phyloP scores from a whole-genome alignment of 2,329 filamentous ascomycete species.

The Dactylellina drechsleri region DNA sequence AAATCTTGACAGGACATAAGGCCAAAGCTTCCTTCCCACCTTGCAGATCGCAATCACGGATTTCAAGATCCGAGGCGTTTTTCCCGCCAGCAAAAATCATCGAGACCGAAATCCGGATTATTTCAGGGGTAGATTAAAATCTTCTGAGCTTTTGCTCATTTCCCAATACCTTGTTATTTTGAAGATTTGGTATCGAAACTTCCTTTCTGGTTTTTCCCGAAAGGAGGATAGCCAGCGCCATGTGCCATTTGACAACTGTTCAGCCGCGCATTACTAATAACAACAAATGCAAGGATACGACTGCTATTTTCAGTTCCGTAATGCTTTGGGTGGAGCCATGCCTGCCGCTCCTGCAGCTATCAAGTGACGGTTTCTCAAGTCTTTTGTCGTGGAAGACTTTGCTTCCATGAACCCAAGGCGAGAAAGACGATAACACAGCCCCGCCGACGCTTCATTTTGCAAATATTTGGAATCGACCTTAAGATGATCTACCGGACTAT shows the following conservation, averaged over 20 bases:
- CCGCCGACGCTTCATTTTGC: conserved; percentile 13
- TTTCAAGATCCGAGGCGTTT: conserved; percentile 39
- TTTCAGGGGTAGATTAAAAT: conserved; percentile 40
- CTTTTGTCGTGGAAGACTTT: too few relatives aligned
- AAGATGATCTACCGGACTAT: background rate
- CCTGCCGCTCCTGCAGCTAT: conserved; percentile 45
- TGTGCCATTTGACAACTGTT: conserved; percentile 14
- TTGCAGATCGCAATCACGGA: conserved; percentile 37
- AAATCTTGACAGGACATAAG: conserved; percentile 27
- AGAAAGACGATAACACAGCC: conserved; percentile 26
- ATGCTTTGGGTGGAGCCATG: conserved; percentile 15
- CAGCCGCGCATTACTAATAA: conserved; percentile 40
- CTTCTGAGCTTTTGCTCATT: conserved; percentile 36
- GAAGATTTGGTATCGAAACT: conserved; percentile 11
- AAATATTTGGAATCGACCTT: conserved; percentile 26
- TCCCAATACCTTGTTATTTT: conserved; percentile 30
- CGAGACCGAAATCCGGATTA: conserved; percentile 40
- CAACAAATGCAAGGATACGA: conserved; percentile 10
- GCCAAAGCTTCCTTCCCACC: conserved; percentile 34
- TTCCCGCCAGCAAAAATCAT: background rate
- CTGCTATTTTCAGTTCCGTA: conserved; percentile 42
- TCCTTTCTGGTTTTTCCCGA: conserved; percentile 8
- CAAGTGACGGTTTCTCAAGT: conserved; percentile 22
- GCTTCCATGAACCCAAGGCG: background rate
- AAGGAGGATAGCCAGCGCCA: conserved; percentile 11